A percentile compares a stretch with the other conserved stretches of the same genome.
phyloP scores from a whole-genome alignment of 805 yeast species.

The Starmerella apicola region DNA sequence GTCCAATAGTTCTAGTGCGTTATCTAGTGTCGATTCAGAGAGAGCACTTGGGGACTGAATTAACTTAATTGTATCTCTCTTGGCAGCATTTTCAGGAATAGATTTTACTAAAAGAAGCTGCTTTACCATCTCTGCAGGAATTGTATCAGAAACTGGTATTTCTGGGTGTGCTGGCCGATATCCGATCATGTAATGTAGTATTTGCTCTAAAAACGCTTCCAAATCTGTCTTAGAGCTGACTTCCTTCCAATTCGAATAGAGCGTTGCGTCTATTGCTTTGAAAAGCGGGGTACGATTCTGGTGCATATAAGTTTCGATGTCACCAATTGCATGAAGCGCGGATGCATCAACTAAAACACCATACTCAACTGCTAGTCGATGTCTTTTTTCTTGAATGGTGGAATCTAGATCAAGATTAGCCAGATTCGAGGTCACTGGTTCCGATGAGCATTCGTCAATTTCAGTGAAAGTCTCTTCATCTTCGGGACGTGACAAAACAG shows the following conservation, averaged over 20 bases:
- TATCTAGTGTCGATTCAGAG: background rate
- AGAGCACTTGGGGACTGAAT: background rate
- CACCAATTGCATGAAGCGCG: background rate
- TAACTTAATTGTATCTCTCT: background rate
- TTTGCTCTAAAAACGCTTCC: slow-evolving; percentile 1
- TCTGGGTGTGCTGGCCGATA: background rate
- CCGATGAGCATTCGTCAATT: no score
- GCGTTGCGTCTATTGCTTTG: background rate
- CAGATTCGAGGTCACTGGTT: no score
- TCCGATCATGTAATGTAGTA: background rate
- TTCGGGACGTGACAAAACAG: no score
- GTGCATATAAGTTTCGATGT: background rate
- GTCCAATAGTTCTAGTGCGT: background rate
- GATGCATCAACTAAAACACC: background rate
- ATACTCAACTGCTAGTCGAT: background rate
- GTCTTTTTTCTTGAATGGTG: no score
- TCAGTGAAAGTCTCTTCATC: no score
- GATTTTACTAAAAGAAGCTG: background rate
- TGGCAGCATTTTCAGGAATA: background rate
- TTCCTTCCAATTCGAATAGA: background rate
- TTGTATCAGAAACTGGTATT: background rate
- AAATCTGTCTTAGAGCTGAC: background rate
- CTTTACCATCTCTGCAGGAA: background rate
- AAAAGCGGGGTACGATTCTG: background rate
- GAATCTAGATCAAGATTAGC: no score